These are phyloP conservation scores for Hypoxylon fuscum DNA, from an alignment of 495 filamentous ascomycete genomes.

Conservation along the genomic window DNA sequence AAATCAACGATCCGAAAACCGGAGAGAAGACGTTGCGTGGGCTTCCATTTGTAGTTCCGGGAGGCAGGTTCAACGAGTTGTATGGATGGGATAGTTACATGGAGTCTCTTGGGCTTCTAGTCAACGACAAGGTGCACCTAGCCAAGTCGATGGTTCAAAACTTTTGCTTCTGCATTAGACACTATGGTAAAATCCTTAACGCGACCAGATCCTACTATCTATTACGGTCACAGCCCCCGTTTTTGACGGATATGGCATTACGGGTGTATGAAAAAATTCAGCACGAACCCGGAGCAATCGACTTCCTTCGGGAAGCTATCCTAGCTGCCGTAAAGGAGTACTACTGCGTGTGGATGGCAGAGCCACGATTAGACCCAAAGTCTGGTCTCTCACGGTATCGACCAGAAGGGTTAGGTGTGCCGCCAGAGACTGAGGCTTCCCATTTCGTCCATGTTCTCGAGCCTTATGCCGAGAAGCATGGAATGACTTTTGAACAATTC, in stretches of 20 bases:
- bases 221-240: slow-evolving; percentile 91
- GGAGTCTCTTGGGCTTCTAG: slow-evolving; percentile 86
- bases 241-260: slow-evolving; percentile 96
- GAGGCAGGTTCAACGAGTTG: slow-evolving; percentile 95
- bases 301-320: slow-evolving; percentile 80
- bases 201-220: slow-evolving; percentile 97
- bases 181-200: slow-evolving; percentile 98
- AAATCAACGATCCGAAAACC: slow-evolving; percentile 68
- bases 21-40: slow-evolving; percentile 74
- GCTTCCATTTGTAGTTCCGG: slow-evolving; percentile 93
- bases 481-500: slow-evolving; percentile 81
- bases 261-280: slow-evolving; percentile 88
- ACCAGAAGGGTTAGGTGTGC: slow-evolving; percentile 88
- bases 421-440: slow-evolving; percentile 89
- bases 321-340: slow-evolving; percentile 98
- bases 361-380: slow-evolving; percentile 78
- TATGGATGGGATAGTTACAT: slow-evolving; percentile 99
- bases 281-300: slow-evolving; percentile 74
- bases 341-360: slow-evolving; percentile 84
- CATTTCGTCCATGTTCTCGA: slow-evolving; percentile 88
- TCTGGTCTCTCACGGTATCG: slow-evolving; percentile 91
- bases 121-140: slow-evolving; percentile 80
- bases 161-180: slow-evolving; percentile 97
- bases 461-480: slow-evolving; percentile 87
- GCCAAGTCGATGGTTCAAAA: slow-evolving; percentile 93